phyloP scores from a whole-genome alignment of 169 alveolate species.

The Eimeria brunetti region DNA sequence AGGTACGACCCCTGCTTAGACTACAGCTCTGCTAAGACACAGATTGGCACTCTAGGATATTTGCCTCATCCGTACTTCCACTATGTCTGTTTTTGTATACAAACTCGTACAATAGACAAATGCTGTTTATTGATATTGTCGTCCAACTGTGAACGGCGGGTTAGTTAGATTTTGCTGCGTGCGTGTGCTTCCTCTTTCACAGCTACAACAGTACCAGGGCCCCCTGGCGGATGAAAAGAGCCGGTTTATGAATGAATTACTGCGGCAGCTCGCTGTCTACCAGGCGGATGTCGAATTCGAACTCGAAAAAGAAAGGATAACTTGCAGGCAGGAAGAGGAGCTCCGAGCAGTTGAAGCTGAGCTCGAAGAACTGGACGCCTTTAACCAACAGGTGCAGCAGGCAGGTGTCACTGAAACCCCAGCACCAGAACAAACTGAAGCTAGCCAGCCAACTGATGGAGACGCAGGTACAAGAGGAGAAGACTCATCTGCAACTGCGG shows the following conservation, averaged over 20 bases:
- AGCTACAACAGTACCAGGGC: constrained; percentile 63
- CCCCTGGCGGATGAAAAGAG: constrained; percentile 26
- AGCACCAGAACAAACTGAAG: background rate
- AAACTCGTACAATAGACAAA: too few species aligned
- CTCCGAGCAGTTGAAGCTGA: constrained; percentile 38
- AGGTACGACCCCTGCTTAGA: background rate
- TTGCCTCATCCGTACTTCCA: background rate
- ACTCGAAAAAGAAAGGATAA: background rate
- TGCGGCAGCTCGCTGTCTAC: constrained; percentile 28
- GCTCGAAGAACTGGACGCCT: constrained; percentile 33
- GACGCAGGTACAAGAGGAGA: background rate
- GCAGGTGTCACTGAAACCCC: background rate
- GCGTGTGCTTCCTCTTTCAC: background rate
- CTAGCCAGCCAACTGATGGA: background rate
- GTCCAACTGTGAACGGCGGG: background rate
- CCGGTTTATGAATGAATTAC: constrained; percentile 42
- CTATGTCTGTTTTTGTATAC: background rate
- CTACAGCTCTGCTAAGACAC: background rate
- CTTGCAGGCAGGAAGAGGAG: constrained; percentile 9
- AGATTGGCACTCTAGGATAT: background rate
- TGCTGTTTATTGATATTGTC: background rate
- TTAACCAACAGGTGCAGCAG: background rate
- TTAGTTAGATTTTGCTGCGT: background rate
- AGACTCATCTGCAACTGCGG: background rate
- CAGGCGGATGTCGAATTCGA: constrained; percentile 44